Evolutionary conservation across 1,284 basidiomycete genomes (phyloP), one percentile per base, ranked within the genome.

Genomic region (Malassezia slooffiae): DNA sequence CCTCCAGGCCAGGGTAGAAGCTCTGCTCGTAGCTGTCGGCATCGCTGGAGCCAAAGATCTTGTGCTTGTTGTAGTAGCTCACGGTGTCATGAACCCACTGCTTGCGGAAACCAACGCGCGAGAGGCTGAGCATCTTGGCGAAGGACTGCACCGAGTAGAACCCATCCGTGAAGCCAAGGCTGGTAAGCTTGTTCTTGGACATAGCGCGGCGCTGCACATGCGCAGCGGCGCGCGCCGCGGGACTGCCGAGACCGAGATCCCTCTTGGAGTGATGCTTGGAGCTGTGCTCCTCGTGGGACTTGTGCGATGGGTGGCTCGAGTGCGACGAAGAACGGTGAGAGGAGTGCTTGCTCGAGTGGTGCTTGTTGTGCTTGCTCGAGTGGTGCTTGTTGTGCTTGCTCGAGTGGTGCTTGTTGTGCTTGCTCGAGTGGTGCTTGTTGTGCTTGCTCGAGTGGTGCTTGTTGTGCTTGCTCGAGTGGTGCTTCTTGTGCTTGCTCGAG

Each of bases 41-140:
- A 17, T 9, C 16, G n/a, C n/a, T 23, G 16, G 22, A 26, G 12
- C 10, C 12, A 15, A 45, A 12, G 3, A 48, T 28, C 29, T 48
- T 38, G 20, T 34, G 17, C 16, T 33, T 30, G 15, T 11, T 42
- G 31, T 48, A 48, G 4, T 20, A 16, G 8, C 26, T 35, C n/a
- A 34, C n/a, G 9, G 46, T 38, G 35, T 48, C 46, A 6, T 34
- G n/a, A 12, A 48, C 12, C 12, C 43, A 48, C 31, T 48, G 46
- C 12, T 48, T 19, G 5, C n/a, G n/a, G 26, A 48, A 48, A n/a
- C 46, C 46, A 22, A 48, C 17, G 15, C 46, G 46, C 5, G 40
- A 43, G 13, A 48, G 46, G 15, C 17, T 31, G 33, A 48, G 31
- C 16, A 27, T 24, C n/a, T 21, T 20, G 10, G 46, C 46, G 9